phyloP scores from a whole-genome alignment of 2,329 filamentous ascomycete species.

The Neonectria coccinea region DNA sequence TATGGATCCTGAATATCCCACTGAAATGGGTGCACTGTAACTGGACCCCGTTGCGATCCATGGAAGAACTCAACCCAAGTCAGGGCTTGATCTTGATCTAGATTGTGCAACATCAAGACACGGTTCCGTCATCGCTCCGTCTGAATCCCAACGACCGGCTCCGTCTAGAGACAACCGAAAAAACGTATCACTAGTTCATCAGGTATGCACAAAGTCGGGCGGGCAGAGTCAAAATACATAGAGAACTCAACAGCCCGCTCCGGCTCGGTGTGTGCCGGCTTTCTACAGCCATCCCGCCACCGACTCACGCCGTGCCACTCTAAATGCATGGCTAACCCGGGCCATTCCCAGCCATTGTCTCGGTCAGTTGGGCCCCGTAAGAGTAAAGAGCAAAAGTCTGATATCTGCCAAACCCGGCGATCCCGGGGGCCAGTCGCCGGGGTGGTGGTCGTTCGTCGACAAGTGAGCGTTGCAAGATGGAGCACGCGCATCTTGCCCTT shows the following conservation, averaged over 20 bases:
- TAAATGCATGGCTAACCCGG: background rate
- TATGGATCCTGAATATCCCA: background rate
- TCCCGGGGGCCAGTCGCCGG: conserved; percentile 13
- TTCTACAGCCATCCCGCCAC: background rate
- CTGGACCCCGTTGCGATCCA: background rate
- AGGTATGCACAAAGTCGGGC: background rate
- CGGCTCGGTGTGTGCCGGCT: background rate
- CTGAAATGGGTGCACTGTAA: background rate
- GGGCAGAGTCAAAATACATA: background rate
- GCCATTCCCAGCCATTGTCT: background rate
- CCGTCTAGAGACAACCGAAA: background rate
- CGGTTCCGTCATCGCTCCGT: background rate
- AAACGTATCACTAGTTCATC: background rate
- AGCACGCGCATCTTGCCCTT: conserved; percentile 11
- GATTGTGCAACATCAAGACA: background rate
- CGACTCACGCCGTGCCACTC: background rate
- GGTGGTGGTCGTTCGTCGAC: background rate
- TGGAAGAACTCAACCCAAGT: no score
- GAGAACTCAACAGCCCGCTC: background rate
- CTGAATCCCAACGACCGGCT: background rate
- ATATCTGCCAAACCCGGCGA: conserved; percentile 11
- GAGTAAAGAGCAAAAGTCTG: background rate
- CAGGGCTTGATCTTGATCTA: background rate
- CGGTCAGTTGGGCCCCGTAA: background rate
- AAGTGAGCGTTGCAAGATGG: conserved; percentile 5